These are phyloP conservation scores for Helicocarpus griseus DNA, from an alignment of 2,329 filamentous ascomycete species.

Conservation along the genomic window DNA sequence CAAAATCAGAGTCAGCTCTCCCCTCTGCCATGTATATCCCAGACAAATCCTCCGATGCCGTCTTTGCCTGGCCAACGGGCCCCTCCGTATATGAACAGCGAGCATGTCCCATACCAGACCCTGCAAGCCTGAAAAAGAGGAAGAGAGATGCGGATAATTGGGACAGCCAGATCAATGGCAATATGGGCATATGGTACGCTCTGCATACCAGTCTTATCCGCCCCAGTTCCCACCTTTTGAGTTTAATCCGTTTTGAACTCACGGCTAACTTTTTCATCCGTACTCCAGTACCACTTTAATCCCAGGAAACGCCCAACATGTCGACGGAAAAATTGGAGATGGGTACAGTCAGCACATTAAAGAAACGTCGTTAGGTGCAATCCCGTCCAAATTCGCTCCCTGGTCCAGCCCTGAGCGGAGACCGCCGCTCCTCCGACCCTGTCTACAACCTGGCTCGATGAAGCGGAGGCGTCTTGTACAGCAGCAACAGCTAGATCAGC, in stretches of 20 bases:
- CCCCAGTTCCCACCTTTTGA: neutral
- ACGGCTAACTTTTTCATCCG: constrained; percentile 14
- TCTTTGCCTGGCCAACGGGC: neutral
- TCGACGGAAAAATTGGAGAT: constrained; percentile 11
- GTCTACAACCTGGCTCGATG: neutral
- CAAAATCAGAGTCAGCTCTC: neutral
- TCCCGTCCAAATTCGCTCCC: neutral
- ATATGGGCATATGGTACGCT: constrained; percentile 12
- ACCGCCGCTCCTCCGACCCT: neutral
- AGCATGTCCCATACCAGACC: constrained; percentile 3
- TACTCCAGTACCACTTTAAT: constrained; percentile 4
- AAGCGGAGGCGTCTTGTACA: constrained; percentile 9
- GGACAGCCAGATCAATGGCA: constrained; percentile 9
- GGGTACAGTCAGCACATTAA: constrained; percentile 12
- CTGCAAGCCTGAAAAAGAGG: constrained; percentile 16
- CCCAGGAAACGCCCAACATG: constrained; percentile 12
- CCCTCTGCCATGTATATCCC: constrained; percentile 1
- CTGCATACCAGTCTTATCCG: neutral
- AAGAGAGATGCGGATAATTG: constrained; percentile 16
- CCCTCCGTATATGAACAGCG: constrained; percentile 2
- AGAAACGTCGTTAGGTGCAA: neutral
- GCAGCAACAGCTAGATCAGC: constrained; percentile 9
- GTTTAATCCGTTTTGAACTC: neutral
- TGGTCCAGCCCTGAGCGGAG: neutral
- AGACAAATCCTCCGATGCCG: neutral